Percentiles rank a stretch among this genome's conserved stretches.
phyloP scores from a whole-genome alignment of 2,329 filamentous ascomycete genomes.

The Calycina herbarum region DNA sequence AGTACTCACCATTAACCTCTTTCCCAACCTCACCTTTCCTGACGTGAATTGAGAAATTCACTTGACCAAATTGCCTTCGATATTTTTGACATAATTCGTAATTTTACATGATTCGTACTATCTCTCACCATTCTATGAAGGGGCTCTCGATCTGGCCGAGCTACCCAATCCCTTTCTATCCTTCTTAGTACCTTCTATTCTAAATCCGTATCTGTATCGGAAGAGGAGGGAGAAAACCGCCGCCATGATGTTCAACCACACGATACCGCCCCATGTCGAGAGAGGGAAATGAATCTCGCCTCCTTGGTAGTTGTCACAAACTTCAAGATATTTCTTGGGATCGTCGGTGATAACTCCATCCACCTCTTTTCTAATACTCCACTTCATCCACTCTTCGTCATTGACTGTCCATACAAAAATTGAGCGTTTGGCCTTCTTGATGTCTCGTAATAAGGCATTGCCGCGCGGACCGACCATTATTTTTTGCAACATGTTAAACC shows the following conservation, averaged over 20 bases:
- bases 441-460: slow-evolving; percentile 62
- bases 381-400: slow-evolving; percentile 74
- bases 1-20: not conserved
- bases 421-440: slow-evolving; percentile 54
- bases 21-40: too few species aligned
- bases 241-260: slow-evolving; percentile 28
- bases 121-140: slow-evolving; percentile 4
- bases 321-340: slow-evolving; percentile 64
- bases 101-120: too few species aligned
- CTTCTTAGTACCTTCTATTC: slow-evolving; percentile 18
- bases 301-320: slow-evolving; percentile 46
- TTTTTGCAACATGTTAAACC: slow-evolving; percentile 75
- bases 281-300: slow-evolving; percentile 23
- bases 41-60: too few species aligned
- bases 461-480: slow-evolving; percentile 70
- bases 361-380: slow-evolving; percentile 65
- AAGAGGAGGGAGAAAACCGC: slow-evolving; percentile 25
- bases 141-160: slow-evolving; percentile 5
- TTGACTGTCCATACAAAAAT: slow-evolving; percentile 90
- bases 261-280: slow-evolving; percentile 18
- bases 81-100: too few species aligned
- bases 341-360: slow-evolving; percentile 89
- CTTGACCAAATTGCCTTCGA: too few species aligned
- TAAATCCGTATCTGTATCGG: slow-evolving; percentile 26
- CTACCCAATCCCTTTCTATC: slow-evolving; percentile 15